Conservation (phyloP, 1,139 yeast species). For the Nakaseomyces bracarensis region DNA sequence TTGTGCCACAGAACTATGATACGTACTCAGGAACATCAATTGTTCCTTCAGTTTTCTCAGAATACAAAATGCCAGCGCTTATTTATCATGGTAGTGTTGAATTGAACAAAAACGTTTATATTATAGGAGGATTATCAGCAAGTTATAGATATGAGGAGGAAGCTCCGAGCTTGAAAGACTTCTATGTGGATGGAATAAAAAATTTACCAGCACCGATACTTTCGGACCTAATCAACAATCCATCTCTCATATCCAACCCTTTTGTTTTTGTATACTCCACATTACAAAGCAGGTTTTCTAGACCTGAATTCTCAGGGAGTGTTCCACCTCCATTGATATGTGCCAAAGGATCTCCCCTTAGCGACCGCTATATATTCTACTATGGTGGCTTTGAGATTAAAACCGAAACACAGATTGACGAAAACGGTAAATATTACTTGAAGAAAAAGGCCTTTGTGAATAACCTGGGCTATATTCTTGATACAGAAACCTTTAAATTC, state of each 20-base stretch:
- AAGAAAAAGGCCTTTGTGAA: slow-evolving; percentile 34
- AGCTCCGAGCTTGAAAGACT: slow-evolving; percentile 33
- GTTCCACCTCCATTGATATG: slow-evolving; percentile 39
- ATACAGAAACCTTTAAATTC: slow-evolving; percentile 34
- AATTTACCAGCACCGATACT: slow-evolving; percentile 41
- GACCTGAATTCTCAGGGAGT: slow-evolving; percentile 30
- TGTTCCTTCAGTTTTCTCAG: slow-evolving; percentile 35
- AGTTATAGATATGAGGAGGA: slow-evolving; percentile 30
- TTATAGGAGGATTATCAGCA: slow-evolving; percentile 38
- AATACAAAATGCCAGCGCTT: slow-evolving; percentile 34
- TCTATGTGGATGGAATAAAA: slow-evolving; percentile 33
- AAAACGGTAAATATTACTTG: slow-evolving; percentile 28
- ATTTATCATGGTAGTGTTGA: slow-evolving; percentile 37
- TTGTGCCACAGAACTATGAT: slow-evolving; percentile 20
- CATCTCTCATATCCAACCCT: slow-evolving; percentile 34
- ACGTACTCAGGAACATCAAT: slow-evolving; percentile 19
- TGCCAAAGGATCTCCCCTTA: slow-evolving; percentile 33
- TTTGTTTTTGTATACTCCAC: slow-evolving; percentile 33
- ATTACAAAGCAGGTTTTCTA: slow-evolving; percentile 33
- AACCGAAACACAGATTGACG: slow-evolving; percentile 28
- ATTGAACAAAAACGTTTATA: slow-evolving; percentile 32
- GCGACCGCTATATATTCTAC: slow-evolving; percentile 36
- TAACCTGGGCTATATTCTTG: slow-evolving; percentile 38
- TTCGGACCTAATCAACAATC: slow-evolving; percentile 34
- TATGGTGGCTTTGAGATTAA: slow-evolving; percentile 42